Percentiles rank a stretch among this genome's conserved stretches.
phyloP scores from a whole-genome alignment of 179 eudicot species.

The Beta corolliflora region DNA sequence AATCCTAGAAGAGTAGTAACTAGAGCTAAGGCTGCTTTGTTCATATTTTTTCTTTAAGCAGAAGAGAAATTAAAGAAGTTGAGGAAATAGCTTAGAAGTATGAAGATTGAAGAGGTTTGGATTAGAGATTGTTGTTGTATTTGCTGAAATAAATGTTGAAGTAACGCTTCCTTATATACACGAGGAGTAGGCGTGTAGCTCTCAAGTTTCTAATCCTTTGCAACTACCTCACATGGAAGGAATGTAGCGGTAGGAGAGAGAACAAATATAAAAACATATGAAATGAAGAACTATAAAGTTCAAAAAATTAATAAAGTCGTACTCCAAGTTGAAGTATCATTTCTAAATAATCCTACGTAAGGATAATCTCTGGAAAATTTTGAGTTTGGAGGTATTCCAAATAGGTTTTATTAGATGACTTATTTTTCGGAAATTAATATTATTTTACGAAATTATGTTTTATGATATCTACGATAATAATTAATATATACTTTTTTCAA shows the following conservation, averaged over 20 bases:
- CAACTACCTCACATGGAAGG: constrained; percentile 31
- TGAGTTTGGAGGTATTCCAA: no score
- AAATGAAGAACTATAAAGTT: neutral
- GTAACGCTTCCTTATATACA: constrained; percentile 21
- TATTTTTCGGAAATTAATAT: no score
- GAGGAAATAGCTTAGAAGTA: neutral
- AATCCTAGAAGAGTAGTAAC: constrained; percentile 20
- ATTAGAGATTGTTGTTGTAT: neutral
- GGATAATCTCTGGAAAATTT: no score
- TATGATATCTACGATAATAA: no score
- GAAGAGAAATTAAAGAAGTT: neutral
- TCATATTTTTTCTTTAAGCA: constrained; percentile 13
- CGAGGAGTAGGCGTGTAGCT: neutral
- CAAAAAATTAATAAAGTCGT: neutral
- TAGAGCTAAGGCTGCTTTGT: constrained; percentile 16
- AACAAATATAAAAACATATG: no score
- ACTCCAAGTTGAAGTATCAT: neutral
- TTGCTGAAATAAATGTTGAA: constrained; percentile 5
- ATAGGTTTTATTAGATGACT: no score
- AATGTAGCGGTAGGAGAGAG: neutral
- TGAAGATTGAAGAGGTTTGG: neutral
- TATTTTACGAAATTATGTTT: no score
- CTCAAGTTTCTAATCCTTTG: neutral
- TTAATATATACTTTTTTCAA: no score
- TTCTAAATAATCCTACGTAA: neutral